Evolutionary conservation across 163 green algal genomes (phyloP), one percentile per base, ranked within the genome.

Genomic region (Chlorella variabilis): DNA sequence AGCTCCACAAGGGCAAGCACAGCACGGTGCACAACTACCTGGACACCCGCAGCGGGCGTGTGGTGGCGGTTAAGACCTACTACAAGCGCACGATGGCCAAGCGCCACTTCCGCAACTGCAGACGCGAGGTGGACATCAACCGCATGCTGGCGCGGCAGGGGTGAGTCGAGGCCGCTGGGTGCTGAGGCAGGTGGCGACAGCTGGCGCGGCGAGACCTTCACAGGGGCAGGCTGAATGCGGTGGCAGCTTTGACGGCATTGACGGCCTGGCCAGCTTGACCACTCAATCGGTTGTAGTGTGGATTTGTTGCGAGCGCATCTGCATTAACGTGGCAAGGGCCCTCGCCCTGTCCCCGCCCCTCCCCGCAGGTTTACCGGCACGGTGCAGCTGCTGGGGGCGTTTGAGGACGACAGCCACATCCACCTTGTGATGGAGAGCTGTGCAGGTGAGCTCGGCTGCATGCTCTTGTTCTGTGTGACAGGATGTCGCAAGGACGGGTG

Each of bases 1-100:
- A 80, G 38, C 54, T 80, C 25, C 62, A 70, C 73, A 80, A 69
- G 73, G 73, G 73, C 73, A 80, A 80, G 73, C 73, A 80, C 73
- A 59, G 34, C 25, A 69, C 59, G 15, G 73, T 80, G 36, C 34
- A 29, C 56, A 33, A 3, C 27, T 80, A 61, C 56, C 56, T 80
- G 54, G 73, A 80, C 73, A 42, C 38, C 9, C 39, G 56, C 27
- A 61, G 27, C 4, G 73, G 73, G 25, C 20, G 18, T 3, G 4
- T 70, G 38, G 73, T 80, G 38, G 73, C 56, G 4, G 73, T 80
- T 11, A 80, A 80, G n/a, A 70, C 73, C 7, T 80, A 80, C 54
- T 59, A 71, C 36, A 80, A 80, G 38, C 59, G 29, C 36, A 80
- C 73, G 0, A 70, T 80, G 56, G 59, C 39, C 54, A 69, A 68